A percentile compares a stretch with the other conserved stretches of the same genome.
Conservation (phyloP, 2,329 filamentous ascomycete genomes). For the Aspergillus felis region DNA sequence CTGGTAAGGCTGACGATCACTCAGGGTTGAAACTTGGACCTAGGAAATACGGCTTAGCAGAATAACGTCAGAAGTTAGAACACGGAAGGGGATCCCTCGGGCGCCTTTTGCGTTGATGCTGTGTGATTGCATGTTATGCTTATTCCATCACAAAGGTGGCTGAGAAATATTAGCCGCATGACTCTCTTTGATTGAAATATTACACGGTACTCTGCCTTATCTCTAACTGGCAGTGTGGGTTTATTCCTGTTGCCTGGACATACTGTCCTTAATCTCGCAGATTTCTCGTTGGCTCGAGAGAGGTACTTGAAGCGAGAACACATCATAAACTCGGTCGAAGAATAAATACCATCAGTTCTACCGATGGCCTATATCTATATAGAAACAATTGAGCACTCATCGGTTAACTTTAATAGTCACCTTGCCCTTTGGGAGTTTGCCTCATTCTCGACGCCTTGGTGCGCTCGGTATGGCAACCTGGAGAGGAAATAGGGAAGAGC, state of each 20-base stretch:
- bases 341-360: not conserved
- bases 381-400: not conserved
- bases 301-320: not conserved
- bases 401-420: not conserved
- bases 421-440: not conserved
- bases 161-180: not conserved
- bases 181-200: not conserved
- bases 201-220: no score
- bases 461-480: not conserved
- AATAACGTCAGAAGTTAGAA: not conserved
- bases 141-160: not conserved
- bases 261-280: not conserved
- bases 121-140: not conserved
- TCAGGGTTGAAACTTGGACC: no score
- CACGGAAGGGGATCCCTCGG: not conserved
- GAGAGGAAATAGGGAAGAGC: not conserved
- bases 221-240: not conserved
- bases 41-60: not conserved
- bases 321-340: not conserved
- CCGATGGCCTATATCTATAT: not conserved
- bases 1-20: not conserved
- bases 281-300: not conserved
- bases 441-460: no score
- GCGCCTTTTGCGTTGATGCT: not conserved
- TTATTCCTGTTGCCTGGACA: not conserved